These are phyloP conservation scores for Hyaloscypha hepaticicola DNA, from an alignment of 495 filamentous ascomycete species.

Conservation along the genomic window DNA sequence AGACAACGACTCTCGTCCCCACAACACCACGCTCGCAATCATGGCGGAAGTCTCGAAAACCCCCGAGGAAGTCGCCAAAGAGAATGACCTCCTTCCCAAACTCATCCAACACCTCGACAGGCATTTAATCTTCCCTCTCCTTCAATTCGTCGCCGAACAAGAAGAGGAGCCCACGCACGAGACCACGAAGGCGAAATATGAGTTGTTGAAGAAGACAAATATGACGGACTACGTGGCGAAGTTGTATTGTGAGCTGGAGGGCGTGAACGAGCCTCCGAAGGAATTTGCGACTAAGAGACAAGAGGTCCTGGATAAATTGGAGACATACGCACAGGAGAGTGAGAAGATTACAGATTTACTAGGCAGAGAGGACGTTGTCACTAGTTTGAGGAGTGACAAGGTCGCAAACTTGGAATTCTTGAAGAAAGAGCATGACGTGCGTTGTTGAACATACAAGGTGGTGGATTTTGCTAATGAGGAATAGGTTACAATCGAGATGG, in stretches of 20 bases:
- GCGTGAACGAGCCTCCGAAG: conserved; percentile 71
- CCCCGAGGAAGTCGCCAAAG: conserved; percentile 55
- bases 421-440: conserved; percentile 85
- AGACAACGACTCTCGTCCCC: conserved; percentile 20
- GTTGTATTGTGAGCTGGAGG: conserved; percentile 82
- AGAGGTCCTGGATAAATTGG: conserved; percentile 77
- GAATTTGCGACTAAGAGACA: conserved; percentile 87
- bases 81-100: conserved; percentile 84
- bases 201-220: conserved; percentile 91
- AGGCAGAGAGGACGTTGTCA: conserved; percentile 81
- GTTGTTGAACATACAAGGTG: conserved; percentile 26
- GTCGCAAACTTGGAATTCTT: conserved; percentile 94
- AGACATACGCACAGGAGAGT: conserved; percentile 80
- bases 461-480: conserved; percentile 22
- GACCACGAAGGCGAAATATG: conserved; percentile 80
- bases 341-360: conserved; percentile 81
- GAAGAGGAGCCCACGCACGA: conserved; percentile 60
- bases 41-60: conserved; percentile 44
- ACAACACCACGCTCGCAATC: conserved; percentile 53
- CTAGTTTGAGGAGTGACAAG: conserved; percentile 89
- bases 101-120: conserved; percentile 91
- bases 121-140: conserved; percentile 89
- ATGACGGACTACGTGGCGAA: conserved; percentile 96
- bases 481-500: conserved; percentile 86
- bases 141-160: conserved; percentile 72